Evolutionary conservation across 306 rosid species (phyloP), one percentile per base, ranked within the genome.

Genomic region (Vigna radiata): DNA sequence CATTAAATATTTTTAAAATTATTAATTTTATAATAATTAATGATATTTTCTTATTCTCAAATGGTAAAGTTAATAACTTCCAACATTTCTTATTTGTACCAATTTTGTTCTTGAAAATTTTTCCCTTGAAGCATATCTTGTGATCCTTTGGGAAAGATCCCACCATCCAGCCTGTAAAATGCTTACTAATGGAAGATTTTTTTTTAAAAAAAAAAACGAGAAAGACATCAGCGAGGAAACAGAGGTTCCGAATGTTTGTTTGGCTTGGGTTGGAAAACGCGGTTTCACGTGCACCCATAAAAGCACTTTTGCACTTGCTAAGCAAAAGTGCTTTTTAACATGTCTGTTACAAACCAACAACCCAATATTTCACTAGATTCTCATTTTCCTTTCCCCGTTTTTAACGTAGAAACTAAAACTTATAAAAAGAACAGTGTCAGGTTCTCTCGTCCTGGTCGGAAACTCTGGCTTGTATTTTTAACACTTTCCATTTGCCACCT

Each of bases 101-200:
- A 59, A 29, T 37, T 27, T 44, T 58, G 9, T 36, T 8, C 36
- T 12, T 25, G 14, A 54, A 54, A 58, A 1, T 11, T 12, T 25
- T 36, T 36, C 0, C 4, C 4, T 64, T 4, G 11, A 9, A 50
- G 36, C 25, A 56, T 56, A 59, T 43, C 75, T 62, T 82, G 78
- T 82, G 78, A 52, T 10, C 16, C 3, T 61, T 63, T 37, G 14
- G 68, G 68, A 8, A 52, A 27, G 53, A 62, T 81, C 68, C 67
- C 47, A 70, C 36, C 79, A 55, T 71, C 37, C 86, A 78, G 86
- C 69, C 77, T 68, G 83, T 71, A 82, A 71, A 60, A 60, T 31
- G 23, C 3, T 25, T 2, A 54, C 4, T 31, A 54, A 25, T n/a
- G 41, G 14, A 17, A 17, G 0, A 19, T 67, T 18, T 23, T 11